Base-by-base conservation (phyloP, 148 eudicot genomes). In the Cornus controversa region DNA sequence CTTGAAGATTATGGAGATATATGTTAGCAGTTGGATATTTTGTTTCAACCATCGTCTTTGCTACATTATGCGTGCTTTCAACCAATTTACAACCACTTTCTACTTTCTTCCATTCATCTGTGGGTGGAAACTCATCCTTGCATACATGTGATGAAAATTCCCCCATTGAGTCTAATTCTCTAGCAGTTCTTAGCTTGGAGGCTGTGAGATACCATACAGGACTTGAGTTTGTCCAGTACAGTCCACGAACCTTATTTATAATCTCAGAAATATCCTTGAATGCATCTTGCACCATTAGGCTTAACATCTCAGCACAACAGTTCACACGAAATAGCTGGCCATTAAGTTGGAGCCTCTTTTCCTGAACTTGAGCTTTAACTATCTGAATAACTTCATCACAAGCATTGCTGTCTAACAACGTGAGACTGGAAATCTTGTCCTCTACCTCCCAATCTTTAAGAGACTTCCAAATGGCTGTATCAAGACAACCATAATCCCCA, bases 301-400 rank as follows among this genome's bases (percentile, higher is more conserved):
- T 18, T 6, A 72, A 72, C 53, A 72, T 36, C 37, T 72, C 34
- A 5, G 75, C 62, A 72, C 65, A 50, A 72, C 75, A 72, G 54
- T 16, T 10, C 22, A 72, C n/a, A 20, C 23, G 36, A 54, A 72
- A 72, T 23, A 29, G 53, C 40, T 54, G 36, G 8, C 75, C 62
- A 16, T 28, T 42, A 26, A 72, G 42, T 54, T 50, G 75, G 22
- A 72, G 63, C 25, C 22, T 50, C 54, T 72, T 72, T 29, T 53
- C 75, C 10, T 25, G 62, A 26, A 54, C n/a, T 16, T 53, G 26
- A 72, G 27, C 28, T 54, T 28, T 72, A 27, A 72, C 24, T 16
- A 14, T 5, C n/a, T 7, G 66, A 28, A 27, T 22, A 36, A 50
- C 54, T 8, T 72, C 66, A 72, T 72, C 26, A 54, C 20, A 54